A percentile compares a stretch with the other conserved stretches of the same genome.
Conservation (phyloP, 2,329 filamentous ascomycete species). For the Pyrenophora teres region DNA sequence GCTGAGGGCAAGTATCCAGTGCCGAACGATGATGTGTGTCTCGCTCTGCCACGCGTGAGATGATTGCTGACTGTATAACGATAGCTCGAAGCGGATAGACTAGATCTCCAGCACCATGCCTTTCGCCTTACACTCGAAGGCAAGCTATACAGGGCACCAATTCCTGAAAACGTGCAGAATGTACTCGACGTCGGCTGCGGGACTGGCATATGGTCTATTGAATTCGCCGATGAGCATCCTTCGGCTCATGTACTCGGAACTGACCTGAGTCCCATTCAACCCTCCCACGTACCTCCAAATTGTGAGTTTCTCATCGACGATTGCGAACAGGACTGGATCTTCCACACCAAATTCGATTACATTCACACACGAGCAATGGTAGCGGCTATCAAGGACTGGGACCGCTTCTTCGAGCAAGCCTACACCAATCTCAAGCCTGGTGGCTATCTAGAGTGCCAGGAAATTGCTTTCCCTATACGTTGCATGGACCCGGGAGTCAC, state of each 20-base stretch:
- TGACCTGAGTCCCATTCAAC: constrained; percentile 44
- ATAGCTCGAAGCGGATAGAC: constrained; percentile 35
- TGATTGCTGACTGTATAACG: constrained; percentile 4
- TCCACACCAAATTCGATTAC: constrained; percentile 60
- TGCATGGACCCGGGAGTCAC: constrained; percentile 33
- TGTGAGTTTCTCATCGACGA: constrained; percentile 46
- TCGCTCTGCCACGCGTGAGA: not conserved
- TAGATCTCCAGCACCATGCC: constrained; percentile 42
- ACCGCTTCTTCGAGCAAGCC: constrained; percentile 52
- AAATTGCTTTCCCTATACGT: constrained; percentile 39
- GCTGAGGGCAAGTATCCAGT: constrained; percentile 38
- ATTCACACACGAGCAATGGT: constrained; percentile 60
- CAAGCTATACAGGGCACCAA: constrained; percentile 35
- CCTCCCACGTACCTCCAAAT: constrained; percentile 38
- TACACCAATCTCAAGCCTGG: constrained; percentile 52
- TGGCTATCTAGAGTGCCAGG: constrained; percentile 58
- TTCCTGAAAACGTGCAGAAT: constrained; percentile 32
- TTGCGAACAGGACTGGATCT: constrained; percentile 59
- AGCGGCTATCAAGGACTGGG: constrained; percentile 60
- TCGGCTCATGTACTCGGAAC: constrained; percentile 41
- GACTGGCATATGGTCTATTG: constrained; percentile 42
- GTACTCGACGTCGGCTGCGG: constrained; percentile 43
- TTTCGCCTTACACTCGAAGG: constrained; percentile 42
- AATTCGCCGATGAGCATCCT: constrained; percentile 41
- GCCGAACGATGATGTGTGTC: constrained; percentile 40